Percentiles rank a stretch among this genome's conserved stretches.
Conservation (phyloP, 805 yeast species). For the Saturnispora quitensis region DNA sequence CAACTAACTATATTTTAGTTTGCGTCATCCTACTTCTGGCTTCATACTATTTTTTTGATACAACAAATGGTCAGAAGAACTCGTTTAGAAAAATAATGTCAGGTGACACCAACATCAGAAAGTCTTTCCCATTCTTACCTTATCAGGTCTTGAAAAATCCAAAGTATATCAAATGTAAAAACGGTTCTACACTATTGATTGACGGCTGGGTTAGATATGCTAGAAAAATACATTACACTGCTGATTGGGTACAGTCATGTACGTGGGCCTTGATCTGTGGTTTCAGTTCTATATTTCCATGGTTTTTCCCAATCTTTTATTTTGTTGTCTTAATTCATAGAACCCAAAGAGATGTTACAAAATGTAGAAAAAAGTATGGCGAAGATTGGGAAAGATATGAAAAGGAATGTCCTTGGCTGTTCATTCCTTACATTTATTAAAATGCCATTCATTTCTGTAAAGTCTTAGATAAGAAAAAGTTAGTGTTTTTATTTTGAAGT, state of each 20-base stretch:
- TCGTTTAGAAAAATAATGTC: constrained; percentile 75
- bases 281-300: constrained; percentile 77
- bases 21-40: constrained; percentile 48
- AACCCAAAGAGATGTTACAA: constrained; percentile 76
- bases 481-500: not conserved
- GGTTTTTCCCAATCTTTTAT: constrained; percentile 94
- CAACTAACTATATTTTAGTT: constrained; percentile 46
- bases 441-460: not conserved
- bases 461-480: not conserved
- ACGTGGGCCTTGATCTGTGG: constrained; percentile 94
- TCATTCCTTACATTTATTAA: constrained; percentile 76
- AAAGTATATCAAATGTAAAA: constrained; percentile 69
- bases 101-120: constrained; percentile 70
- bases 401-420: constrained; percentile 82
- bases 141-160: constrained; percentile 78
- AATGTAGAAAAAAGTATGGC: constrained; percentile 84
- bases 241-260: constrained; percentile 79
- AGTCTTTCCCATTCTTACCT: constrained; percentile 90
- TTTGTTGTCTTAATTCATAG: constrained; percentile 81
- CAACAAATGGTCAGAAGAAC: constrained; percentile 92
- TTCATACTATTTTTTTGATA: constrained; percentile 90
- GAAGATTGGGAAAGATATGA: constrained; percentile 86
- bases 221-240: constrained; percentile 91
- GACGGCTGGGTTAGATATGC: constrained; percentile 96
- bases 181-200: constrained; percentile 75